Evolutionary conservation across 2,329 filamentous ascomycete genomes (phyloP).

Genomic region (Scedosporium aurantiacum): DNA sequence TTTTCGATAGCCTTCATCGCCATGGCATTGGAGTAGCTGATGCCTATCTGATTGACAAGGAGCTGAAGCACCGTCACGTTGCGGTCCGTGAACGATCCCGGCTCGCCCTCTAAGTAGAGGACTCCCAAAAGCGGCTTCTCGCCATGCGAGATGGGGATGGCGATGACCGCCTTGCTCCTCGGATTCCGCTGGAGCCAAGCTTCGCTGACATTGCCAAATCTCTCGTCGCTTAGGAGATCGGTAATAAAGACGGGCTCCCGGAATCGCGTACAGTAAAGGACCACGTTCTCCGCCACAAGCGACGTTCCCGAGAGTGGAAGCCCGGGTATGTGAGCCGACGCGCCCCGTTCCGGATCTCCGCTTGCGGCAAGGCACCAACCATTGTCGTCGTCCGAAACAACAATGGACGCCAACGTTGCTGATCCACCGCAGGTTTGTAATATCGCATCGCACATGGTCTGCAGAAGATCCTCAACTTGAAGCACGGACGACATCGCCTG

Average conservation of each 20-base stretch:
- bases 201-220: slow-evolving; percentile 64
- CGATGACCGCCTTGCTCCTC: slow-evolving; percentile 62
- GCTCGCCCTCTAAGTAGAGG: slow-evolving; percentile 64
- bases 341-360: slow-evolving; percentile 58
- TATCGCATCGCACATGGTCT: slow-evolving; percentile 74
- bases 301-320: slow-evolving; percentile 55
- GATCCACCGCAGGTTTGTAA: slow-evolving; percentile 63
- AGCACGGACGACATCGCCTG: slow-evolving; percentile 72
- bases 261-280: slow-evolving; percentile 67
- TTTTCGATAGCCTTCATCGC: slow-evolving; percentile 63
- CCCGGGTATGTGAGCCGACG: slow-evolving; percentile 54
- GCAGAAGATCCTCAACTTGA: slow-evolving; percentile 62
- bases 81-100: slow-evolving; percentile 66
- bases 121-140: slow-evolving; percentile 60
- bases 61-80: slow-evolving; percentile 57
- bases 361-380: slow-evolving; percentile 65
- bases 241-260: slow-evolving; percentile 64
- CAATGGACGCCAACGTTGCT: slow-evolving; percentile 61
- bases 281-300: slow-evolving; percentile 64
- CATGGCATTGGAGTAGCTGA: slow-evolving; percentile 58
- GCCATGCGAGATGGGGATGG: slow-evolving; percentile 68
- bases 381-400: slow-evolving; percentile 58
- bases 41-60: slow-evolving; percentile 68
- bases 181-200: slow-evolving; percentile 59
- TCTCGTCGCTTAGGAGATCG: slow-evolving; percentile 63